A percentile compares a stretch with the other conserved stretches of the same genome.
These are phyloP conservation scores for Neofusicoccum sp. DNA, from an alignment of 2,329 filamentous ascomycete genomes.

Conservation along the genomic window DNA sequence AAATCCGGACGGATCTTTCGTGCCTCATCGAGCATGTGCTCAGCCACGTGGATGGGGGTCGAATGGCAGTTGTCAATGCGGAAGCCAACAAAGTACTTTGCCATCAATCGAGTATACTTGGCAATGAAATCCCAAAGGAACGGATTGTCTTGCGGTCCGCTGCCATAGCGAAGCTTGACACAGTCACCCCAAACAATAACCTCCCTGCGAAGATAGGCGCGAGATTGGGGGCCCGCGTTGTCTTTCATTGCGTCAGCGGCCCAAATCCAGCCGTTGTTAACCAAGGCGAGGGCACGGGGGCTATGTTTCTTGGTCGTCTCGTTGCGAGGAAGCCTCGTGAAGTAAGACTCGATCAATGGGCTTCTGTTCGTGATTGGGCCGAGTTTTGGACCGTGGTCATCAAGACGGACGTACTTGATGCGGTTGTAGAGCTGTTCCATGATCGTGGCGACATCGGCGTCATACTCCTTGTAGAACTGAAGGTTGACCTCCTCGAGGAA, in stretches of 20 bases:
- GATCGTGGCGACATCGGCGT: slow-evolving; percentile 76
- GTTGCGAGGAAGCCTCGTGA: slow-evolving; percentile 82
- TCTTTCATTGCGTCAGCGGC: slow-evolving; percentile 91
- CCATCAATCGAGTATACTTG: slow-evolving; percentile 84
- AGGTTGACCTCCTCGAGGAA: slow-evolving; percentile 84
- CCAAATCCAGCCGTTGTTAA: slow-evolving; percentile 99
- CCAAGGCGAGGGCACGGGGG: slow-evolving; percentile 73
- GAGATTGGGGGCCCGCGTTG: slow-evolving; percentile 84
- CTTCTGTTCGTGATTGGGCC: slow-evolving; percentile 74
- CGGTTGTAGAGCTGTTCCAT: slow-evolving; percentile 90
- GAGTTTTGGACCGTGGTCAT: slow-evolving; percentile 82
- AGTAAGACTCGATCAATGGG: slow-evolving; percentile 90
- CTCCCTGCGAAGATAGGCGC: slow-evolving; percentile 91
- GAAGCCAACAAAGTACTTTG: slow-evolving; percentile 92
- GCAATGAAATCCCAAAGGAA: slow-evolving; percentile 97
- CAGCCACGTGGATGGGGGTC: slow-evolving; percentile 88
- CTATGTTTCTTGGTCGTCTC: slow-evolving; percentile 74
- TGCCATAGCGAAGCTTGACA: slow-evolving; percentile 91
- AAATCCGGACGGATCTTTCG: slow-evolving; percentile 81
- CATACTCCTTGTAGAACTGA: slow-evolving; percentile 88
- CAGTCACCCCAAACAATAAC: slow-evolving; percentile 99
- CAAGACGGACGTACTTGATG: slow-evolving; percentile 91
- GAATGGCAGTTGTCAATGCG: slow-evolving; percentile 98
- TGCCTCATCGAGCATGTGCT: slow-evolving; percentile 93
- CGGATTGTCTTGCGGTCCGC: slow-evolving; percentile 76